Percentiles rank a stretch among this genome's conserved stretches.
These are phyloP conservation scores for Linnemannia exigua DNA, from an alignment of 192 early-diverging fungal genomes.

Conservation along the genomic window DNA sequence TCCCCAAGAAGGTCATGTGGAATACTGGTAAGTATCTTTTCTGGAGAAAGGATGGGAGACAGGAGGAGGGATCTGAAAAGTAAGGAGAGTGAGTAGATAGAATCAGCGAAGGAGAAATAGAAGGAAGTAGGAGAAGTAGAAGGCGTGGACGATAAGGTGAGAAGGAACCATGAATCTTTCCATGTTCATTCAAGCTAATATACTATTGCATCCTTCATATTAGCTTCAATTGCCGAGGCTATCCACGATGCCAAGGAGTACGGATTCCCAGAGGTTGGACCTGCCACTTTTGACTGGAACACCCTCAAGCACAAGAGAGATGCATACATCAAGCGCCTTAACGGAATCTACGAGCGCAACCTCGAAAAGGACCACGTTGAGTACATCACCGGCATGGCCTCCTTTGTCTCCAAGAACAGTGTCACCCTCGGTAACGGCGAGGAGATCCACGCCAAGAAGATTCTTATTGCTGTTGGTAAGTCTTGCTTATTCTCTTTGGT, in stretches of 20 bases:
- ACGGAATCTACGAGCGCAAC: conserved; percentile 96
- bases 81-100: too few species aligned
- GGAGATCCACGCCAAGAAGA: conserved; percentile 81
- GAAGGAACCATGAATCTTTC: too few species aligned
- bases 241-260: conserved; percentile 92
- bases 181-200: neutral
- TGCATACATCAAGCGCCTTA: conserved; percentile 96
- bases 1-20: conserved; percentile 97
- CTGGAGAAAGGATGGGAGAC: too few species aligned
- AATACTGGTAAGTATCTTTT: conserved; percentile 75
- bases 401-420: conserved; percentile 83
- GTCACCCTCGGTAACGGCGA: conserved; percentile 69
- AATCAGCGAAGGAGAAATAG: too few species aligned
- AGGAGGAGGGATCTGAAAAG: too few species aligned
- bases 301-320: conserved; percentile 92
- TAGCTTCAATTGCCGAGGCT: conserved; percentile 87
- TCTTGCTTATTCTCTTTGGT: neutral
- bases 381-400: conserved; percentile 86
- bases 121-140: neutral
- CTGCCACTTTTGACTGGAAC: conserved; percentile 81
- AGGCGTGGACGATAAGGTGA: too few species aligned
- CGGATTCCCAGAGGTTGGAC: conserved; percentile 80
- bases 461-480: conserved; percentile 91
- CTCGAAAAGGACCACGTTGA: conserved; percentile 89
- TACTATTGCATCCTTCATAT: neutral